phyloP scores from a whole-genome alignment of 139 green algal genomes.

The Volvox reticuliferus region DNA sequence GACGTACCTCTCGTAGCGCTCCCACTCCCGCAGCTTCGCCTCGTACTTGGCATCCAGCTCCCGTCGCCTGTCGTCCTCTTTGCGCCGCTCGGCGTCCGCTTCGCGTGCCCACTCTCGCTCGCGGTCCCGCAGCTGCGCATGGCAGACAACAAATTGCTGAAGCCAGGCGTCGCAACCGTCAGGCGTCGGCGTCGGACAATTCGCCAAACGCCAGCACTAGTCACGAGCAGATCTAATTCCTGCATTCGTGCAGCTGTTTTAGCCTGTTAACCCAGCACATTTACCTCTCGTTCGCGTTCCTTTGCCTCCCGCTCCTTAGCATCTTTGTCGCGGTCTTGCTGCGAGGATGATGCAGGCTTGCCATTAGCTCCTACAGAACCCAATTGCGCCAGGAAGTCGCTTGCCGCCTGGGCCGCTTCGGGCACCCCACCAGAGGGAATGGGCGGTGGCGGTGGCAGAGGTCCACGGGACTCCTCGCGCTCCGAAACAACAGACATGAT shows the following conservation, averaged over 20 bases:
- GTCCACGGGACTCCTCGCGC: constrained; percentile 1
- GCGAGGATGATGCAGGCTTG: neutral
- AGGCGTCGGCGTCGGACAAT: no score
- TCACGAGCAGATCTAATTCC: no score
- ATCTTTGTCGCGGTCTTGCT: constrained; percentile 18
- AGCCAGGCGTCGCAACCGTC: no score
- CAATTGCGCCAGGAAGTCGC: constrained; percentile 61
- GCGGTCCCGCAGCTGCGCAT: constrained; percentile 35
- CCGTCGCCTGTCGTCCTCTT: constrained; percentile 48
- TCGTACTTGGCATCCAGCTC: constrained; percentile 70
- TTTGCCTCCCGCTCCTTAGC: neutral
- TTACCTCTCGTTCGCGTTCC: constrained; percentile 28
- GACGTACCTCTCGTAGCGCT: constrained; percentile 68
- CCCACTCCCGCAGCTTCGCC: constrained; percentile 70
- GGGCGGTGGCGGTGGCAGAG: constrained; percentile 45
- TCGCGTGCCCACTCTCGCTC: constrained; percentile 68
- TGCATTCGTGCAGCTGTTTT: no score
- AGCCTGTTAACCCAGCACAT: no score
- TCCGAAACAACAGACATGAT: constrained; percentile 43
- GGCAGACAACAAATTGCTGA: neutral
- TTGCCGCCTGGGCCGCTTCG: constrained; percentile 33
- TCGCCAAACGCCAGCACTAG: no score
- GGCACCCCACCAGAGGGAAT: neutral
- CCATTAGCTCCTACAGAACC: neutral
- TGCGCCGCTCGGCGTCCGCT: constrained; percentile 54